Base-by-base conservation (phyloP, 768 basidiomycete genomes). In the Boletales sp. region DNA sequence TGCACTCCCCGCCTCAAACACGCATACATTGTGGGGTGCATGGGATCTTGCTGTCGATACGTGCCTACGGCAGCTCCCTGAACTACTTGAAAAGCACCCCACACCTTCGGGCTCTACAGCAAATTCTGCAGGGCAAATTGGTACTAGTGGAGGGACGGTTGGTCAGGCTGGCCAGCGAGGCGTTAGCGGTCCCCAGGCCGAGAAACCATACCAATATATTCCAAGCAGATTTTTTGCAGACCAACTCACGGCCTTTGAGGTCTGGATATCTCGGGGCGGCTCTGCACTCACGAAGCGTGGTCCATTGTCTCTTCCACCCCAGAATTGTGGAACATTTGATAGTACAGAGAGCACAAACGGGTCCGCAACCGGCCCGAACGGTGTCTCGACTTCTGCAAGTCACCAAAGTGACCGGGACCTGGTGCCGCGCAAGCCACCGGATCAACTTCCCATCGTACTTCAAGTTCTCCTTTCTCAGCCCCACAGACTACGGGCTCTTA, bases 31-130 rank as follows among this genome's bases (percentile, higher is more conserved):
- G 12, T 99, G 96, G 96, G 86, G 87, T 25, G 89, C 93, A 5
- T 99, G 96, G 96, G 96, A 98, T 70, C 81, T 96, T 12, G 95
- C 95, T 0, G 88, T 99, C 4, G 95, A 99, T 64, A 84, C 88
- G 8, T 95, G 92, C 62, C 74, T 99, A 31, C 82, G 91, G 9
- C 96, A 98, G 66, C 78, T 99, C n/a, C 94, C 94, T 1, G 83
- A 89, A 5, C 72, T 98, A 17, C 73, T 95, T 4, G 68, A 69
- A 54, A 76, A 75, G 55, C 59, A 70, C 14, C 61, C 68, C 15
- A 48, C 57, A 15, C 32, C 59, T 7, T 32, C 57, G 13, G 50
- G 57, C 15, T 44, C 57, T 9, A 54, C 63, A n/a, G 52, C 63
- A 15, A 61, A 59, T 35, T 48, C 67, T 5, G 51, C 57, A 8